Percentiles rank a stretch among this genome's conserved stretches.
phyloP scores from a whole-genome alignment of 345 rosid species.

The Populus simonii region DNA sequence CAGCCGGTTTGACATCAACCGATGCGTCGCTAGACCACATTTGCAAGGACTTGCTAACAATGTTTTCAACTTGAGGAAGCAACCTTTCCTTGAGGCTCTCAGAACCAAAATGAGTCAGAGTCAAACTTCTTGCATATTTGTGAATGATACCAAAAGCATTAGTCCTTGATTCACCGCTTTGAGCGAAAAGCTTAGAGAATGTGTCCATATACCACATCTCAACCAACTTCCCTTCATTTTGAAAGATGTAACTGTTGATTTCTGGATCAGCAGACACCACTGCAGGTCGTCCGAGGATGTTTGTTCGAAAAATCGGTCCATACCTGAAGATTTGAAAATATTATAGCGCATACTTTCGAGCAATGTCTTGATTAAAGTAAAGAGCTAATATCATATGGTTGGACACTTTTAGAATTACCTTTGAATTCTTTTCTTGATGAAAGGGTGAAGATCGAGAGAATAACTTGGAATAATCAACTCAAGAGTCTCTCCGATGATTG shows the following conservation, averaged over 20 bases:
- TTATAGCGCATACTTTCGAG: too few relatives aligned
- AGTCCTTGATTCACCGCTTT: conserved; percentile 2
- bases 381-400: background rate
- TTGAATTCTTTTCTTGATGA: background rate
- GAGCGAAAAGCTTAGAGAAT: conserved; percentile 17
- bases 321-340: background rate
- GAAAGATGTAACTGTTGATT: conserved; percentile 15
- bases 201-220: conserved; percentile 23
- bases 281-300: conserved; percentile 13
- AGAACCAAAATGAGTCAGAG: conserved; percentile 15
- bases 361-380: background rate
- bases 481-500: conserved; percentile 3
- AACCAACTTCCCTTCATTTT: conserved; percentile 14
- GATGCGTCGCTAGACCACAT: conserved; percentile 15
- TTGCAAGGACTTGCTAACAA: conserved; percentile 4
- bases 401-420: background rate
- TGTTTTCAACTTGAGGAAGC: conserved; percentile 19
- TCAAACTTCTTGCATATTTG: conserved; percentile 2
- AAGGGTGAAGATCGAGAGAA: conserved; percentile 2
- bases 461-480: background rate
- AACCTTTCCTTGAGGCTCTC: conserved; percentile 18
- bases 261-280: conserved; percentile 24
- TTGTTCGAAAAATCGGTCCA: conserved; percentile 23
- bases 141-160: background rate
- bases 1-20: background rate